phyloP scores from a whole-genome alignment of 2,329 filamentous ascomycete species.

The Bipolaris cookei region DNA sequence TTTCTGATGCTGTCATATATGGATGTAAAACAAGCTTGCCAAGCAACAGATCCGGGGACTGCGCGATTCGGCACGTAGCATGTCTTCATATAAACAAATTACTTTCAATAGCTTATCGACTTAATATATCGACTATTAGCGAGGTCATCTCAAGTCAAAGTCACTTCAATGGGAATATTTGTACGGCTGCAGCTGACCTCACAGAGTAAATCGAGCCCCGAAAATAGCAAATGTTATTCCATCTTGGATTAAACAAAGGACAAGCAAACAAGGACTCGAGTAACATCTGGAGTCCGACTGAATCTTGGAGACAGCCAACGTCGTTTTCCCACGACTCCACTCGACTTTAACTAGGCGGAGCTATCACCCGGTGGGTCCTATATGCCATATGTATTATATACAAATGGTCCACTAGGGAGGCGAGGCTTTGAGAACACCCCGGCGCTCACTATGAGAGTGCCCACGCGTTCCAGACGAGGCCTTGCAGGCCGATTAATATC shows the following conservation, averaged over 20 bases:
- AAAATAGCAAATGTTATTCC: not conserved
- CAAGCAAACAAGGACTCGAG: not conserved
- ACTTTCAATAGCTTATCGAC: constrained; percentile 10
- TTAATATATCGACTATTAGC: constrained; percentile 1
- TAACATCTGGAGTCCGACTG: not conserved
- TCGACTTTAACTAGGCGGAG: not conserved
- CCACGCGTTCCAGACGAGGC: constrained; percentile 4
- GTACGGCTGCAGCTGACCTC: not conserved
- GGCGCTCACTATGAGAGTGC: not conserved
- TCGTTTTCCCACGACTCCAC: not conserved
- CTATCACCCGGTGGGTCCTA: constrained; percentile 13
- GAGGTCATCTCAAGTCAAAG: not conserved
- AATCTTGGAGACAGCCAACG: not conserved
- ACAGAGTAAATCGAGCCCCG: not conserved
- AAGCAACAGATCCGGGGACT: constrained; percentile 2
- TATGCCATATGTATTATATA: constrained; percentile 9
- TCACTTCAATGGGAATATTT: not conserved
- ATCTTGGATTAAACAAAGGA: too few relatives aligned
- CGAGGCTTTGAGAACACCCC: not conserved
- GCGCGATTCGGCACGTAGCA: constrained; percentile 8
- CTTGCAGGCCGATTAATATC: constrained; percentile 11
- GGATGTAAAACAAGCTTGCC: constrained; percentile 14
- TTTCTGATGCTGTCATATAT: not conserved
- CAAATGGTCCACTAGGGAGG: constrained; percentile 1
- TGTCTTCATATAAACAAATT: constrained; percentile 19